Base-by-base conservation (phyloP, 768 basidiomycete genomes). In the Rhizopogon vulgaris region DNA sequence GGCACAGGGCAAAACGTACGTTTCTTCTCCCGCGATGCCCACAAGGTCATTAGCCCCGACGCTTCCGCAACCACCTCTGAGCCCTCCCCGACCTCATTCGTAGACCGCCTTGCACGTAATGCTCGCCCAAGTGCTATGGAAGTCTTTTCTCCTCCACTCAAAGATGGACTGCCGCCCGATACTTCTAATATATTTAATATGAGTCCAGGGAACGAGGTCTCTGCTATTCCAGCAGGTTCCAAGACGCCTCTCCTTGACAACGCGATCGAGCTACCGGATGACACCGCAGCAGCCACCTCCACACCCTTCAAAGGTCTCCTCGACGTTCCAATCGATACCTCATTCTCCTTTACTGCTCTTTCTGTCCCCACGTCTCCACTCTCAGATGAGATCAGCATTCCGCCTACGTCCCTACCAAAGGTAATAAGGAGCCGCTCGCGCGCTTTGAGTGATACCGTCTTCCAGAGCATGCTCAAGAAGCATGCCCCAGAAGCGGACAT, bases 1-100 rank as follows among this genome's bases (percentile, higher is more conserved):
- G 85, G 83, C 3, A 86, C 85, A 10, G 86, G 87, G n/a, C 82
- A 83, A 62, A 87, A 82, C 54, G 87, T 89, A 38, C 82, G 87
- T 6, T 88, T 89, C 70, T 87, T 87, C 65, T 80, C 85, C 25
- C 76, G 81, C 25, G 82, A 86, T 49, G 82, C 80, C 11, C 84
- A 78, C 70, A 82, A 76, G 56, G 71, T 78, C 22, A 79, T 84
- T 59, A 85, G 75, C 45, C 83, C 84, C n/a, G 82, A 87, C 40
- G 68, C 75, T 18, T 85, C 84, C 15, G 65, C 71, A 39, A 74
- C 76, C 10, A 64, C 56, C 41, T 69, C 63, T 50, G 65, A 71
- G 42, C 63, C 61, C 14, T 63, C 64, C 9, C 64, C 66, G 14
- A 45, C 57, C 0, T 59, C 63, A 3, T 58, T 72, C 22, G 56